Base-by-base conservation (phyloP, 2,329 filamentous ascomycete genomes). In the Fusarium sp. region DNA sequence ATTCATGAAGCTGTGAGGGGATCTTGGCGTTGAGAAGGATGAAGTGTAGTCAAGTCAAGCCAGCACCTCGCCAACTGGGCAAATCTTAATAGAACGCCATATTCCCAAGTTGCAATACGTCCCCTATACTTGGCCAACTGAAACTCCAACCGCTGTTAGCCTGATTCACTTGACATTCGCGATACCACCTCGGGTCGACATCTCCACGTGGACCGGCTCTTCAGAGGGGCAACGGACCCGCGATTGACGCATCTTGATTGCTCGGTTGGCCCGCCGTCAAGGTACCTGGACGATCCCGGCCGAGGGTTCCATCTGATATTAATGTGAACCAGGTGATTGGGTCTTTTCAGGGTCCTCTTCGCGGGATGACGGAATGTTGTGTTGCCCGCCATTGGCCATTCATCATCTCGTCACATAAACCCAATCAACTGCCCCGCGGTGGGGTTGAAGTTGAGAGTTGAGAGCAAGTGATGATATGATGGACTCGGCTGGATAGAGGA, bases 291-390 rank as follows among this genome's bases (percentile, higher is more conserved):
- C 45, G 58, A 69, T 67, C 67, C 33, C 20, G 48, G 61, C 24
- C 54, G 50, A 45, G 67, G 69, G 62, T 68, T 67, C 75, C 73
- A 69, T 74, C 45, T 45, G 68, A 72, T 71, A 71, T 72, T 69
- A 72, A 71, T 74, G 64, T 67, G 58, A 68, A 60, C 31, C 39
- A 64, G 29, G 35, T 74, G 60, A 78, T 78, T 78, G 77, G 77
- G 54, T 63, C 61, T 48, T 64, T n/a, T 29, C 16, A 60, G 71
- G 66, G 69, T 48, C 52, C n/a, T 39, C 57, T 33, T 64, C 37
- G 39, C 48, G 68, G 68, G 62, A 75, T 71, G 71, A 70, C 67
- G 68, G 66, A 64, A 62, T 65, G 66, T 65, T 56, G 58, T 60
- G 64, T 65, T 70, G 66, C 41, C 58, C 57, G 62, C 66, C 50